Base-by-base conservation (phyloP, 768 basidiomycete species). In the Mycena vitilis region DNA sequence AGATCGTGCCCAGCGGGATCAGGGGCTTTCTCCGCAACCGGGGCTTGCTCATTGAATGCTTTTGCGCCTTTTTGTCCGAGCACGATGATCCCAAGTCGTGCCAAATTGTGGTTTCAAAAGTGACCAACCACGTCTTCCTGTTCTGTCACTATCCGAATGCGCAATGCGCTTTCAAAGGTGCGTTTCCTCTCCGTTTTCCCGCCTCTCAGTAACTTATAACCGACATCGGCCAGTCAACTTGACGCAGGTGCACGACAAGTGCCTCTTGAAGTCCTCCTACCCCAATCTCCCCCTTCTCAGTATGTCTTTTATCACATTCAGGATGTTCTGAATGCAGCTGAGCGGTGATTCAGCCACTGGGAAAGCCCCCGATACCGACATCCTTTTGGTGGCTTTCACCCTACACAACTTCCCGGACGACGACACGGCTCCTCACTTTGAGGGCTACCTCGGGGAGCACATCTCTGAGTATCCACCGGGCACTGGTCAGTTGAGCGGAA, bases 131-230 rank as follows among this genome's bases (percentile, higher is more conserved):
- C 7, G n/a, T 60, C 1, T 10, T 53, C 6, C 58, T 30, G 9
- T 60, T 66, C 16, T 66, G 65, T 16, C 65, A 66, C 38, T 60
- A 23, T 20, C 22, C 49, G 15, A 4, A 12, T 15, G 1, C 36
- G 52, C 38, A 56, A 1, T 66, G 65, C 20, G 11, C 5, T 0
- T 66, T 60, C 59, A 44, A 55, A 36, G 11, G 65, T 66, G 16
- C 16, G 4, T 25, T 20, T 18, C 37, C 8, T 37, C 7, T 44
- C n/a, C n/a, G 18, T 51, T 38, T 20, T 5, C n/a, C n/a, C n/a
- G n/a, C n/a, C n/a, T n/a, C n/a, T n/a, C n/a, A n/a, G n/a, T n/a
- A n/a, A 11, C 10, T 20, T 11, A 30, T 57, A 5, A 34, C 30
- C 16, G 8, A 38, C 30, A 52, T 3, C 11, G 6, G 25, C 37